Percentiles rank a stretch among this genome's conserved stretches.
These are phyloP conservation scores for Ambrosiella xylebori DNA, from an alignment of 2,329 filamentous ascomycete genomes.

Conservation along the genomic window DNA sequence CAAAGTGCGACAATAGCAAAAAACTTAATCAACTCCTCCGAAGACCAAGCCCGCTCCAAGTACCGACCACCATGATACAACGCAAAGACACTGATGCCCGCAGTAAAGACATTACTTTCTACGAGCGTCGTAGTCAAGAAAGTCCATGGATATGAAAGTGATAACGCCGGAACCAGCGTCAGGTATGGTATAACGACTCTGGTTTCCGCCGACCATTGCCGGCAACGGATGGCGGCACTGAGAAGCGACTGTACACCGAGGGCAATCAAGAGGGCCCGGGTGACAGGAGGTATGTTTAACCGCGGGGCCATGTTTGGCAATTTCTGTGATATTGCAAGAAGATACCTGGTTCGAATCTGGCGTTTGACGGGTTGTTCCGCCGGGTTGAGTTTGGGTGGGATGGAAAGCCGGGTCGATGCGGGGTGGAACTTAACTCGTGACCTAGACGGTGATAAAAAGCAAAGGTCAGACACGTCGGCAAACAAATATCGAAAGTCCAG, in stretches of 20 bases:
- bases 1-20: constrained; percentile 59
- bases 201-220: constrained; percentile 45
- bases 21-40: constrained; percentile 81
- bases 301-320: constrained; percentile 50
- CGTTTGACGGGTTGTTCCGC: too few species aligned
- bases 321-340: not conserved
- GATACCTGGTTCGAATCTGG: too few species aligned
- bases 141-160: constrained; percentile 84
- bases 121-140: constrained; percentile 73
- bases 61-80: constrained; percentile 88
- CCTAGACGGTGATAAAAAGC: not conserved
- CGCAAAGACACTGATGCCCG: constrained; percentile 58
- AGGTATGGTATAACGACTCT: constrained; percentile 69
- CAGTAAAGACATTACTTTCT: constrained; percentile 81
- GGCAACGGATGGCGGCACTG: constrained; percentile 61
- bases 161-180: constrained; percentile 66
- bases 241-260: constrained; percentile 65
- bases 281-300: constrained; percentile 85
- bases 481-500: not conserved
- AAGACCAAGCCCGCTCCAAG: constrained; percentile 89
- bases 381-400: not conserved
- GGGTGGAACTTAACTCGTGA: not conserved
- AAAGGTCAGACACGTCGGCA: not conserved
- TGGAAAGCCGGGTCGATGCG: not conserved
- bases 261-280: constrained; percentile 59